Evolutionary conservation across 352 stramenopile species (phyloP), one percentile per base, ranked within the genome.

Genomic region (Globisporangium abappressorium): DNA sequence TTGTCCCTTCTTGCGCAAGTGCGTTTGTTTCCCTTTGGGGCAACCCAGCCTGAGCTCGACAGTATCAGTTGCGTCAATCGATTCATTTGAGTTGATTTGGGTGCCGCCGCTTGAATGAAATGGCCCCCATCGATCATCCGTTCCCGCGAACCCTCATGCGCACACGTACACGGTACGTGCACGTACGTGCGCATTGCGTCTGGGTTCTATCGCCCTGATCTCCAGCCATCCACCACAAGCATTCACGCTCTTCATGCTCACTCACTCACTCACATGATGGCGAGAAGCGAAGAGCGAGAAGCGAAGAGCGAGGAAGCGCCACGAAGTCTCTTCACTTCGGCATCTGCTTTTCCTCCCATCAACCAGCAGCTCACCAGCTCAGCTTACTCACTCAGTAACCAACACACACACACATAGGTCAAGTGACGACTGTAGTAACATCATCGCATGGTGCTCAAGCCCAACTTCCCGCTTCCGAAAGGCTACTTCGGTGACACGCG

Each of bases 401-500:
- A 12, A 26, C n/a, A 33, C 22, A 9, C 6, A 49, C 41, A 9
- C 34, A 38, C 34, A 38, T 5, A 38, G 9, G 34, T 12, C 34
- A 38, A 8, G n/a, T 18, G n/a, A 9, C 57, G 7, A 9, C 24
- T 26, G 24, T 33, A 2, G 36, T 5, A n/a, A 36, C 8, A 0
- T n/a, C 15, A 33, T 46, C 22, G 20, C 12, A 70, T 70, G 65
- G 41, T 43, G 36, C 36, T 70, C 49, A 62, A 63, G 38, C 66
- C 66, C 18, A 64, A 62, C 12, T 72, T 68, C 33, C 76, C 74
- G 8, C 30, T 84, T 12, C 70, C 70, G 14, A 59, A 66, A 18
- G 66, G 54, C 7, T 78, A 73, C 71, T 81, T 87, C 41, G 66
- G 65, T 6, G 36, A 64, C 33, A 49, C 74, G 20, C 62, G 71